Base-by-base conservation (phyloP, 2,329 filamentous ascomycete genomes). In the Fusarium hainanense region DNA sequence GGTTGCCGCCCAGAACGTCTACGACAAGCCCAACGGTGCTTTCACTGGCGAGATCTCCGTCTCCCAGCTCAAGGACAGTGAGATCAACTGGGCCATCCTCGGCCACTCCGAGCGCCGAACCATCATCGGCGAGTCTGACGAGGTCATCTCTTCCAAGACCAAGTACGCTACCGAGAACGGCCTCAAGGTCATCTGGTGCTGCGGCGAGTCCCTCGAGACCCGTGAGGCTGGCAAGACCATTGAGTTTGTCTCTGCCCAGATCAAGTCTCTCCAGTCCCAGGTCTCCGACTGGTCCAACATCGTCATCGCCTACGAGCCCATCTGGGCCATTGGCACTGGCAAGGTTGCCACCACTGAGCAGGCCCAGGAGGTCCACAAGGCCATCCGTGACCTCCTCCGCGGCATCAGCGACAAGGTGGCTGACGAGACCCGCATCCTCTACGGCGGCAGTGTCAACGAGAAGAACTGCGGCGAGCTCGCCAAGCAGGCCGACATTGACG, bases 1-100 rank as follows among this genome's bases (percentile, higher is more conserved):
- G 78, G 92, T 99, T 70, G 92, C 95, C 61, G 91, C 96, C 61
- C 96, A 99, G 86, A 99, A 99, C 84, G 93, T 98, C 82, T 98
- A 89, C 84, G 93, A 98, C 87, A 95, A 95, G 89, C 93, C 94
- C 81, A 94, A 96, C 82, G 96, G 96, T 76, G 96, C 96, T 76
- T 98, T 92, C 87, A 99, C 96, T 37, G 96, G 96, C 78, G 96
- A 99, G 86, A 96, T 98, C 85, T 94, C 92, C 72, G 94, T 94
- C 71, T 85, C 90, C 68, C 96, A 98, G 86, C 90, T 99, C 77
- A 91, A 92, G 84, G 96, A 98, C 83, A 90, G 87, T 83, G 89
- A 89, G 79, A 92, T 98, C 83, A 89, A 89, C 79, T 99, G 96
- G 96, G 88, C 91, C 68, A 91, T 99, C 77, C 87, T 97, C 66